phyloP scores from a whole-genome alignment of 495 filamentous ascomycete genomes.

The Aspergillus cristatus region DNA sequence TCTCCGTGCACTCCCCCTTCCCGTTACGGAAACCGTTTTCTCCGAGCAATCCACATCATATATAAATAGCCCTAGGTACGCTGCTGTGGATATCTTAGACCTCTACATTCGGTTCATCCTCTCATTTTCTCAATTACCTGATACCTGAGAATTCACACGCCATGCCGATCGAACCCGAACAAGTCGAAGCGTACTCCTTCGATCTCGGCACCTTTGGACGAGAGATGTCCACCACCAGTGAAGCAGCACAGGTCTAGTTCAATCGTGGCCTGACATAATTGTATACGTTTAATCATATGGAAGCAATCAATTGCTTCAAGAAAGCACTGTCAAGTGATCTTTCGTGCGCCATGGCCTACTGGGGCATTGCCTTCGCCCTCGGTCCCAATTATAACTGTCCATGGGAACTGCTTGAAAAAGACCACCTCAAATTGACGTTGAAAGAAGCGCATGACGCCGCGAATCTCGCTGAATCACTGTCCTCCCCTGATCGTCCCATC shows the following conservation, averaged over 20 bases:
- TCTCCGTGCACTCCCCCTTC: no score
- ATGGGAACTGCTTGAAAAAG: conserved; percentile 49
- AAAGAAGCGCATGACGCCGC: conserved; percentile 27
- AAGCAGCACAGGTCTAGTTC: conserved; percentile 49
- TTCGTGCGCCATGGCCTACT: conserved; percentile 50
- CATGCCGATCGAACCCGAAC: no score
- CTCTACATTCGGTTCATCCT: no score
- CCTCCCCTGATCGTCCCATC: conserved; percentile 15
- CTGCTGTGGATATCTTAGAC: no score
- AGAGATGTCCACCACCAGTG: conserved; percentile 34
- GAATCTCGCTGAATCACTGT: conserved; percentile 25
- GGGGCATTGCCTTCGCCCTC: conserved; percentile 53
- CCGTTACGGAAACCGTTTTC: no score
- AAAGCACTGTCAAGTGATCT: conserved; percentile 43
- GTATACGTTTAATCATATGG: conserved; percentile 58
- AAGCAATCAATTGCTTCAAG: conserved; percentile 49
- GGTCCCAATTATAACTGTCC: conserved; percentile 67
- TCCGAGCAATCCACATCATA: no score
- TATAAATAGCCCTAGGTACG: no score
- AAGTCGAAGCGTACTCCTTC: no score
- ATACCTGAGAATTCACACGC: no score
- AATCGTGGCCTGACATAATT: conserved; percentile 53
- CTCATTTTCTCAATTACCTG: no score
- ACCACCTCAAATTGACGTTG: conserved; percentile 35
- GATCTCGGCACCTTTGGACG: conserved; percentile 45